phyloP scores from a whole-genome alignment of 305 asterid species.

The Fraxinus platypoda region DNA sequence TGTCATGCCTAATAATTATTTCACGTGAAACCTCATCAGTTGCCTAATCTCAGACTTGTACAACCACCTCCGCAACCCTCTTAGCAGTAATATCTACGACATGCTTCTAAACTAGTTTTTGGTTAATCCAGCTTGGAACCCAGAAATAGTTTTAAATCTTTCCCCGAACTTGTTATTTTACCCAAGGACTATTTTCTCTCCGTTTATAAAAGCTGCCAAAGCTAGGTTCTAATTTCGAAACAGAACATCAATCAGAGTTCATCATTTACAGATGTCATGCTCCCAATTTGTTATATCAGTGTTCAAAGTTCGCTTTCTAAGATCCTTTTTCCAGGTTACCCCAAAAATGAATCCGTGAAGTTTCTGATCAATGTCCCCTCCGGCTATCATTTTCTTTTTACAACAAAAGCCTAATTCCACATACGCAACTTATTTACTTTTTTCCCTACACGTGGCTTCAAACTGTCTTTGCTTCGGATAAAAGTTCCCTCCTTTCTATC shows the following conservation, averaged over 20 bases:
- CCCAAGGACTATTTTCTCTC: not conserved
- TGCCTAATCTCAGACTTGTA: not conserved
- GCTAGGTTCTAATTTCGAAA: not conserved
- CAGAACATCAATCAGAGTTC: not conserved
- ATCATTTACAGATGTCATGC: not conserved
- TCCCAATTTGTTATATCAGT: not conserved
- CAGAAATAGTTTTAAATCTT: not conserved
- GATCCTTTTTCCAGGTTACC: not conserved
- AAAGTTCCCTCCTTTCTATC: not conserved
- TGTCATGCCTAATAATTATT: not conserved
- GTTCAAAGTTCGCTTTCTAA: not conserved
- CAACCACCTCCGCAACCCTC: not conserved
- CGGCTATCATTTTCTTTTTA: not conserved
- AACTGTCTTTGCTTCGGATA: not conserved
- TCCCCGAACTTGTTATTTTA: not conserved
- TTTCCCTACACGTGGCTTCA: not conserved
- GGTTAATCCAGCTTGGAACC: not conserved
- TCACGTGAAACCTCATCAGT: not conserved
- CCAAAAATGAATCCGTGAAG: not conserved
- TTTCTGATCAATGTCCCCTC: not conserved
- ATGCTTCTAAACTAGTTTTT: not conserved
- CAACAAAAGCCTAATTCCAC: not conserved
- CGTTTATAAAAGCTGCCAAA: not conserved
- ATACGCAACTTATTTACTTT: not conserved
- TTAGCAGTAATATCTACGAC: not conserved